Conservation (phyloP, 352 stramenopile genomes). For the Thalassiosira exigua region DNA sequence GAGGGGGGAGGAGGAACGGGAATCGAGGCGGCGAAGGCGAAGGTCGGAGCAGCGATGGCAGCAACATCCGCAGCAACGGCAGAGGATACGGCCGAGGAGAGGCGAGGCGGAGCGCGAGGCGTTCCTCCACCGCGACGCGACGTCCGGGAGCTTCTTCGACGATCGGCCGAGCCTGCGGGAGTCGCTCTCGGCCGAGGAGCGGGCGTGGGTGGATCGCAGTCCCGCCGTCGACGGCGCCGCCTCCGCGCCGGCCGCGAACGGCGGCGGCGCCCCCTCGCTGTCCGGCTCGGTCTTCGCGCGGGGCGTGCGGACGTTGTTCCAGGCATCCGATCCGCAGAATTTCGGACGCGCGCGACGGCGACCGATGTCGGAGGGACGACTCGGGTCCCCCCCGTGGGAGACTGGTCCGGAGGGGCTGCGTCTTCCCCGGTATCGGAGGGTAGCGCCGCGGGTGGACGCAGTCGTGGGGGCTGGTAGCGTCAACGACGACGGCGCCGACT, state of each 20-base stretch:
- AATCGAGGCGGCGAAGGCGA: neutral
- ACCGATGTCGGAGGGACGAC: no score
- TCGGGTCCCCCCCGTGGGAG: slow-evolving; percentile 46
- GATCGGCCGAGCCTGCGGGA: slow-evolving; percentile 29
- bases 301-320: slow-evolving; percentile 34
- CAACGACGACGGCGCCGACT: neutral
- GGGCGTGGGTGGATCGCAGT: slow-evolving; percentile 8
- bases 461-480: slow-evolving; percentile 1
- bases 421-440: slow-evolving; percentile 40
- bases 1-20: neutral
- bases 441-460: neutral
- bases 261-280: neutral
- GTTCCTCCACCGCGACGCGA: slow-evolving; percentile 31
- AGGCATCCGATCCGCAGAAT: neutral
- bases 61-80: neutral
- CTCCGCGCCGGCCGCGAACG: neutral
- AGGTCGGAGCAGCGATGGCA: neutral
- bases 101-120: slow-evolving; percentile 27
- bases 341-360: neutral
- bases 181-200: slow-evolving; percentile 21
- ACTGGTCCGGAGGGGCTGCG: slow-evolving; percentile 44
- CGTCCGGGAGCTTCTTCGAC: slow-evolving; percentile 38
- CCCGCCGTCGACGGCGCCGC: neutral
- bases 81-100: slow-evolving; percentile 5
- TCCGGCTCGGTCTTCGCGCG: slow-evolving; percentile 18